phyloP scores from a whole-genome alignment of 2,329 filamentous ascomycete genomes.

The Pestalotiopsis sp. region DNA sequence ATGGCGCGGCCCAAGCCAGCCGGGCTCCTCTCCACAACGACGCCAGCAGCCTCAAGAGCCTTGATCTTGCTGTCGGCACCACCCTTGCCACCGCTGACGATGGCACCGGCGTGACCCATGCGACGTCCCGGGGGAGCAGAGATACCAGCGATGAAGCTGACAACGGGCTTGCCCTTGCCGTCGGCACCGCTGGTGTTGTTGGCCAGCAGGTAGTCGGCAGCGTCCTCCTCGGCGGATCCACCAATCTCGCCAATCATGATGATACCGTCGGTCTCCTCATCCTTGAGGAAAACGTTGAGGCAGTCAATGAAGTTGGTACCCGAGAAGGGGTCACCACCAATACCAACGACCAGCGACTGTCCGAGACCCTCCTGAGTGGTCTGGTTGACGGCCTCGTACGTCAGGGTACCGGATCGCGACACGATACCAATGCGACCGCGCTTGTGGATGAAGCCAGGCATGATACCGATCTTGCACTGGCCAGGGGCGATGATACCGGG shows the following conservation, averaged over 20 bases:
- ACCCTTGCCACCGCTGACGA: conserved; percentile 96
- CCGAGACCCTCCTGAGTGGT: conserved; percentile 96
- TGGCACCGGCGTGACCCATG: conserved; percentile 99
- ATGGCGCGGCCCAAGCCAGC: conserved; percentile 91
- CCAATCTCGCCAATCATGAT: conserved; percentile 99
- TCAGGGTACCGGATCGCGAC: conserved; percentile 95
- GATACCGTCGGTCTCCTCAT: conserved; percentile 96
- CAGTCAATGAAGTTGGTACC: conserved; percentile 99
- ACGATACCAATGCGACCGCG: conserved; percentile 98
- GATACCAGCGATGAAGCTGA: conserved; percentile 98
- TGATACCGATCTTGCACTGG: conserved; percentile 99
- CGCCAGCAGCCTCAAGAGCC: conserved; percentile 89
- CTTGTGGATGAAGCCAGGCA: conserved; percentile 99
- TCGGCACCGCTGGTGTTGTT: conserved; percentile 77
- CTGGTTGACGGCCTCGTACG: conserved; percentile 99
- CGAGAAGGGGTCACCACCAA: conserved; percentile 97
- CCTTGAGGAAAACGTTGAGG: conserved; percentile 93
- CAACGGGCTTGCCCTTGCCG: conserved; percentile 80
- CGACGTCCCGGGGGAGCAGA: conserved; percentile 92
- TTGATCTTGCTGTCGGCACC: conserved; percentile 98
- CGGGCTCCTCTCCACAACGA: conserved; percentile 94
- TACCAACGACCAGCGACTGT: conserved; percentile 97
- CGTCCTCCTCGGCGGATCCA: conserved; percentile 96
- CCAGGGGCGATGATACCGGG: conserved; percentile 93
- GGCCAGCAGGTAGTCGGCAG: conserved; percentile 90